Percentiles rank a stretch among this genome's conserved stretches.
phyloP scores from a whole-genome alignment of 257 asterid genomes.

The Solanum acaule region DNA sequence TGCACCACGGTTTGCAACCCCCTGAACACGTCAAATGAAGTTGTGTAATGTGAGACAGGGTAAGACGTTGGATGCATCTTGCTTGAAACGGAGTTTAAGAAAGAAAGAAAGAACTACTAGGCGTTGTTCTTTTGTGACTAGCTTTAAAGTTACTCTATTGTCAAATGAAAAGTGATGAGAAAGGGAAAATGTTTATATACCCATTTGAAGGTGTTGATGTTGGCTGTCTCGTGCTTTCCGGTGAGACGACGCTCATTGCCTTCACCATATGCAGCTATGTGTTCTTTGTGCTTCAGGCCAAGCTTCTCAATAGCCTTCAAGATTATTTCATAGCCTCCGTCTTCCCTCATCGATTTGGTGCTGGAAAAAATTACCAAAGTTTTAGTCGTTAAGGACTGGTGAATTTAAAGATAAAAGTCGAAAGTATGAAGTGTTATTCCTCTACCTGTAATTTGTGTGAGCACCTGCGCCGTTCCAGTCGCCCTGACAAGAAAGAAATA shows the following conservation, averaged over 20 bases:
- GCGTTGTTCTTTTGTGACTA: neutral
- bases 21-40: constrained; percentile 22
- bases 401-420: neutral
- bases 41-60: neutral
- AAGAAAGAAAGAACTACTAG: neutral
- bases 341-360: constrained; percentile 78
- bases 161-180: neutral
- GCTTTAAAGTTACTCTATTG: neutral
- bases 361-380: constrained; percentile 12
- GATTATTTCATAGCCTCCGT: constrained; percentile 70
- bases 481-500: constrained; percentile 34
- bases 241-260: constrained; percentile 96
- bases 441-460: constrained; percentile 82
- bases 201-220: constrained; percentile 69
- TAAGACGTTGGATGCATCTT: neutral
- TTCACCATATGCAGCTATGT: constrained; percentile 90
- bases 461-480: constrained; percentile 99
- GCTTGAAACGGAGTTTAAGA: constrained; percentile 12
- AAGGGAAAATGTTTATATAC: constrained; percentile 15
- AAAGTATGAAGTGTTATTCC: neutral
- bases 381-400: neutral
- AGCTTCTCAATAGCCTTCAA: constrained; percentile 88
- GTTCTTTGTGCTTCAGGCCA: constrained; percentile 66
- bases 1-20: constrained; percentile 97
- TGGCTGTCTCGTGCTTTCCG: constrained; percentile 84